phyloP scores from a whole-genome alignment of 352 stramenopile species.

The Phytophthora citrophthora region DNA sequence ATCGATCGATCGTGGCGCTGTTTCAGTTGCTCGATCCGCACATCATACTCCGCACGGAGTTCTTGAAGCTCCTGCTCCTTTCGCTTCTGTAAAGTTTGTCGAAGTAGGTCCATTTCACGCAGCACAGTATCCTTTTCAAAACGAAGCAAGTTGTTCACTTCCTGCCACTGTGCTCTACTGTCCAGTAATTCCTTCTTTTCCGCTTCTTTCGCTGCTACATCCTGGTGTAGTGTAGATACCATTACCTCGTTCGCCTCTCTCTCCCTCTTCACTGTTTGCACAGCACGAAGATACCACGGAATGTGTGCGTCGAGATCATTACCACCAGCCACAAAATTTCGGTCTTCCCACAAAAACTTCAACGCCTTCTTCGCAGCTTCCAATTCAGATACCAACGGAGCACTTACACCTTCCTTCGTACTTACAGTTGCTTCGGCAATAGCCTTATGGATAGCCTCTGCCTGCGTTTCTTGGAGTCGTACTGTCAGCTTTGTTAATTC shows the following conservation, averaged over 20 bases:
- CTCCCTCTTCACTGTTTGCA: conserved; percentile 43
- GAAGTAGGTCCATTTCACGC: conserved; percentile 64
- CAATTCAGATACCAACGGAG: conserved; percentile 50
- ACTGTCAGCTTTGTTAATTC: conserved; percentile 37
- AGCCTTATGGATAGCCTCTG: conserved; percentile 36
- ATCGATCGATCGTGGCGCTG: conserved; percentile 51
- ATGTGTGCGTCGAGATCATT: conserved; percentile 50
- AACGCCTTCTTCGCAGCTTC: conserved; percentile 56
- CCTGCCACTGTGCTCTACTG: conserved; percentile 46
- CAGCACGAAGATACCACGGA: conserved; percentile 62
- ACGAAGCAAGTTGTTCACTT: conserved; percentile 56
- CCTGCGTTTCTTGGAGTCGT: conserved; percentile 34
- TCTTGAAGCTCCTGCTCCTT: conserved; percentile 63
- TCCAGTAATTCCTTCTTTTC: conserved; percentile 38
- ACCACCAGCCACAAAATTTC: conserved; percentile 2
- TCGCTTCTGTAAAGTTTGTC: conserved; percentile 56
- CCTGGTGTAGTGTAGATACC: conserved; percentile 21
- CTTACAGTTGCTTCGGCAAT: conserved; percentile 38
- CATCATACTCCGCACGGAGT: conserved; percentile 53
- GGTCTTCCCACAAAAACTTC: conserved; percentile 27
- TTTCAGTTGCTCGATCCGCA: conserved; percentile 64
- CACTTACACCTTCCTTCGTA: conserved; percentile 32
- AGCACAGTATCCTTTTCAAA: conserved; percentile 77
- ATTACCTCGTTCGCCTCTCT: conserved; percentile 34
- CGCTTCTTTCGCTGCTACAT: conserved; percentile 32